phyloP scores from a whole-genome alignment of 2,329 filamentous ascomycete species.

The Colletotrichum tropicale region DNA sequence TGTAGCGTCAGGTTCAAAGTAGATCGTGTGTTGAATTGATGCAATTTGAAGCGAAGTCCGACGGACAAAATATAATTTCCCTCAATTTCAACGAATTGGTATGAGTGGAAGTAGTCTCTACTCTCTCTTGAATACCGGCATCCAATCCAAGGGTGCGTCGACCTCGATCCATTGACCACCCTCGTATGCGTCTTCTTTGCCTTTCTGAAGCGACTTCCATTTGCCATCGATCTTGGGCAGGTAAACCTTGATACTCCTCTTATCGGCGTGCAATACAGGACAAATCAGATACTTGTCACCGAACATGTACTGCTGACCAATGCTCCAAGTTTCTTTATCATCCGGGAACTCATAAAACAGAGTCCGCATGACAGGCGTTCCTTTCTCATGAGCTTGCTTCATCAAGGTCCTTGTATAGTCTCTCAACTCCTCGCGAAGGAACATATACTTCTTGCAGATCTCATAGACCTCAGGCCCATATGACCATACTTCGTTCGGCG shows the following conservation, averaged over 20 bases:
- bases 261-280: slow-evolving; percentile 57
- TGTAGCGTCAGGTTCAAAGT: not conserved
- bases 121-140: slow-evolving; percentile 18
- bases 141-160: slow-evolving; percentile 21
- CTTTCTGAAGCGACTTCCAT: slow-evolving; percentile 14
- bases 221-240: slow-evolving; percentile 41
- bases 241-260: slow-evolving; percentile 52
- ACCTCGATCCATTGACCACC: slow-evolving; percentile 17
- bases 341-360: slow-evolving; percentile 68
- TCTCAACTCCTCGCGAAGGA: slow-evolving; percentile 60
- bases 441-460: slow-evolving; percentile 65
- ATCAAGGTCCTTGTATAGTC: slow-evolving; percentile 64
- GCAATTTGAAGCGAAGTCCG: not conserved
- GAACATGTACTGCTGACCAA: slow-evolving; percentile 69
- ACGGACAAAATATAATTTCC: not conserved
- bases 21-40: not conserved
- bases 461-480: slow-evolving; percentile 65
- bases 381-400: slow-evolving; percentile 62
- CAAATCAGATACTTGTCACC: slow-evolving; percentile 62
- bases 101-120: not conserved
- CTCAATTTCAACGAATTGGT: not conserved
- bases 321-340: slow-evolving; percentile 57
- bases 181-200: not conserved
- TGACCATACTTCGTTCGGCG: slow-evolving; percentile 69
- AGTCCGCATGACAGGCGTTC: slow-evolving; percentile 65